These are phyloP conservation scores for Magnusiomyces clavatus DNA, from an alignment of 1,139 yeast genomes.

Conservation along the genomic window DNA sequence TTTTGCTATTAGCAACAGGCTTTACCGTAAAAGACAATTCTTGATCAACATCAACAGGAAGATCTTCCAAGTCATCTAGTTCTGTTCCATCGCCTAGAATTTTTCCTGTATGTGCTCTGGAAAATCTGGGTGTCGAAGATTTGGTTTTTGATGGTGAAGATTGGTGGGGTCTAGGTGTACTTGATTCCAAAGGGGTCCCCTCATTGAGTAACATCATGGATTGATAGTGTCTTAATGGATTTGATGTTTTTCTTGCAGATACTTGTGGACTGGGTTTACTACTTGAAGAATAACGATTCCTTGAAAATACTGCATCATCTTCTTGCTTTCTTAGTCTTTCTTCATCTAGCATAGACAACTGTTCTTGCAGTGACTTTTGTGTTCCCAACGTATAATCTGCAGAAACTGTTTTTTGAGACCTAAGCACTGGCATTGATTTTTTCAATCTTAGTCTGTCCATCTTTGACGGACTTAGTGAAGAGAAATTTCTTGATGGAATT, in stretches of 20 bases:
- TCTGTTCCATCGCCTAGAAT: constrained; percentile 31
- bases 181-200: not conserved
- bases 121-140: constrained; percentile 13
- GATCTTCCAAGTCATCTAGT: constrained; percentile 28
- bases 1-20: constrained; percentile 12
- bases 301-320: not conserved
- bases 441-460: constrained; percentile 10
- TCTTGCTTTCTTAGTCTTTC: not conserved
- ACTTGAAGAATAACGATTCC: no score
- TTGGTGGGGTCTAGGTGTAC: no score
- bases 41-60: constrained; percentile 22
- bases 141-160: no score
- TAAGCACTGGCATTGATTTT: constrained; percentile 9
- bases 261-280: no score
- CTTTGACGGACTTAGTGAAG: not conserved
- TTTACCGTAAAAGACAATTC: constrained; percentile 18
- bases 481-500: no score
- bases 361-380: not conserved
- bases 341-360: not conserved
- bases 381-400: not conserved
- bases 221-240: no score
- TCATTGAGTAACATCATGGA: no score
- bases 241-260: no score
- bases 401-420: constrained; percentile 2
- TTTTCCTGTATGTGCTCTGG: constrained; percentile 17